These are phyloP conservation scores for Centaurea solstitialis DNA, from an alignment of 129 eudicot genomes.

Conservation along the genomic window DNA sequence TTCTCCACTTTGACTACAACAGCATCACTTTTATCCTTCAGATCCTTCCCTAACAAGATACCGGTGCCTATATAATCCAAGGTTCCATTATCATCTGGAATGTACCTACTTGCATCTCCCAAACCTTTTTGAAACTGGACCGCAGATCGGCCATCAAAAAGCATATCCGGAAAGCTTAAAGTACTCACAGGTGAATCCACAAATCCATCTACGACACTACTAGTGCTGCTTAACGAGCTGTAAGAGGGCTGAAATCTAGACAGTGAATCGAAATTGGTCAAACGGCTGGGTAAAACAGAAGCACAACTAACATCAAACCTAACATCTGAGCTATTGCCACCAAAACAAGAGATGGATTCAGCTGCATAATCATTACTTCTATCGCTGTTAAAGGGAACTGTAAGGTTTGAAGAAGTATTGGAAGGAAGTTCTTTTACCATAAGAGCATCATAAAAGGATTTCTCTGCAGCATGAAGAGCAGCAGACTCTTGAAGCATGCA, in stretches of 20 bases:
- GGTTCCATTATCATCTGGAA: slow-evolving; percentile 34
- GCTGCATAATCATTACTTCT: not conserved
- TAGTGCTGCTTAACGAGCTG: slow-evolving; percentile 38
- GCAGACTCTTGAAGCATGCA: slow-evolving; percentile 78
- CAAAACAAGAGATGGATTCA: slow-evolving; percentile 1
- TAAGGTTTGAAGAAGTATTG: not conserved
- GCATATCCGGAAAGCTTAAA: slow-evolving; percentile 52
- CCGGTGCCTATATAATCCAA: slow-evolving; percentile 17
- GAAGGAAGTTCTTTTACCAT: slow-evolving; percentile 45
- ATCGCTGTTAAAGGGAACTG: slow-evolving; percentile 9
- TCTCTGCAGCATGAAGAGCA: slow-evolving; percentile 87
- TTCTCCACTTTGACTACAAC: slow-evolving; percentile 32
- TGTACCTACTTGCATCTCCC: slow-evolving; percentile 64
- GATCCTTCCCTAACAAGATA: slow-evolving; percentile 17
- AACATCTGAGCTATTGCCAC: slow-evolving; percentile 13
- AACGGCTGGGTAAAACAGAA: not conserved
- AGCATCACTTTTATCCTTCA: not conserved
- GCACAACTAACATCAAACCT: slow-evolving; percentile 26
- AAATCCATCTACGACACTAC: slow-evolving; percentile 43
- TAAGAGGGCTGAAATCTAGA: slow-evolving; percentile 40
- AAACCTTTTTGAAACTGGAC: slow-evolving; percentile 49
- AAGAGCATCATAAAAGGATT: slow-evolving; percentile 66
- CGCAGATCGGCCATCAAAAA: slow-evolving; percentile 45
- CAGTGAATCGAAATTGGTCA: slow-evolving; percentile 20
- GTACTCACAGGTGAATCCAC: slow-evolving; percentile 78